A percentile compares a stretch with the other conserved stretches of the same genome.
These are phyloP conservation scores for Pestalotiopsis sp. DNA, from an alignment of 2,329 filamentous ascomycete species.

Conservation along the genomic window DNA sequence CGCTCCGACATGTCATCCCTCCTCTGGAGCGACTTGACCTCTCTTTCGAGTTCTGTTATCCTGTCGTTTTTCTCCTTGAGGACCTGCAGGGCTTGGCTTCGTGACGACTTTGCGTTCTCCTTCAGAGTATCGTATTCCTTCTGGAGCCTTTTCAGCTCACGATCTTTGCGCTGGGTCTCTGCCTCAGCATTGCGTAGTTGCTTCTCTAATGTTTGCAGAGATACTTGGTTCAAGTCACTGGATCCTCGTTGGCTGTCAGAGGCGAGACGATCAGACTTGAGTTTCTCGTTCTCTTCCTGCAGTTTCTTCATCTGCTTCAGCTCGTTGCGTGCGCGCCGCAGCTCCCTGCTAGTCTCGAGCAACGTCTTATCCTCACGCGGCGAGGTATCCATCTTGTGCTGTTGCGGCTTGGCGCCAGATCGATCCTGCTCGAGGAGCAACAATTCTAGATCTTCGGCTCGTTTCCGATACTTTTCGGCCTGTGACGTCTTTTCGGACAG, in stretches of 20 bases:
- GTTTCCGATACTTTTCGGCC: constrained; percentile 58
- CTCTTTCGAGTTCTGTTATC: constrained; percentile 57
- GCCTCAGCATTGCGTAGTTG: constrained; percentile 46
- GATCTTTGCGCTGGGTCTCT: constrained; percentile 47
- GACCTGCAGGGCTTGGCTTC: constrained; percentile 57
- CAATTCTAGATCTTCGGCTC: constrained; percentile 60
- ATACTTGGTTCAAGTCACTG: constrained; percentile 22
- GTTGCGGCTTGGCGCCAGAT: constrained; percentile 25
- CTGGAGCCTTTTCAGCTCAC: constrained; percentile 50
- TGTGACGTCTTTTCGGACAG: constrained; percentile 60
- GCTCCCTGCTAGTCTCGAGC: constrained; percentile 54
- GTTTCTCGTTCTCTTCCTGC: constrained; percentile 52
- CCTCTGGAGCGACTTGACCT: constrained; percentile 47
- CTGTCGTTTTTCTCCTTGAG: constrained; percentile 58
- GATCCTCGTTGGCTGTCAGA: constrained; percentile 36
- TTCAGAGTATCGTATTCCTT: constrained; percentile 57
- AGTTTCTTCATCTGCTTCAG: constrained; percentile 53
- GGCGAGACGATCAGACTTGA: constrained; percentile 51
- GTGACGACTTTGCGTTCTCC: constrained; percentile 52
- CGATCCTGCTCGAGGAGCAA: constrained; percentile 45
- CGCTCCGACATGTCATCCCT: not conserved
- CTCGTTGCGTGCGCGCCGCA: constrained; percentile 56
- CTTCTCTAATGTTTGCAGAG: constrained; percentile 39
- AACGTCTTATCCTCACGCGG: constrained; percentile 53
- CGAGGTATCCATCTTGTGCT: constrained; percentile 42